Conservation (phyloP, 2,329 filamentous ascomycete genomes). For the Trichophyton schoenleinii region DNA sequence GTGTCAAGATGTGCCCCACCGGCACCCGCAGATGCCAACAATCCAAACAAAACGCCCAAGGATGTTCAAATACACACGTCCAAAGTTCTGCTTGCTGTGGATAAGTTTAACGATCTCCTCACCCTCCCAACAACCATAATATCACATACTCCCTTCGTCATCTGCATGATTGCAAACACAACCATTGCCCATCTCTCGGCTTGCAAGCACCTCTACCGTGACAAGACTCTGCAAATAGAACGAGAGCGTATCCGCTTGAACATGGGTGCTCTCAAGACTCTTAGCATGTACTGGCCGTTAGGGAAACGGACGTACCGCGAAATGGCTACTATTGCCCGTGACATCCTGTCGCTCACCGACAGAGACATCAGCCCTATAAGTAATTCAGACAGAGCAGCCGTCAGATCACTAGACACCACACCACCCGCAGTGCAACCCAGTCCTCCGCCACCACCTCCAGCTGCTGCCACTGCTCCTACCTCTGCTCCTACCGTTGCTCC, state of each 20-base stretch:
- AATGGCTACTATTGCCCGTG: slow-evolving; percentile 28
- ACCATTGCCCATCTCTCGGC: slow-evolving; percentile 48
- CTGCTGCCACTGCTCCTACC: background rate
- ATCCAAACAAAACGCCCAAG: slow-evolving; percentile 1
- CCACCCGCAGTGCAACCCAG: background rate
- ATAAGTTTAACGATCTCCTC: slow-evolving; percentile 27
- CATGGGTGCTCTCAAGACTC: slow-evolving; percentile 27
- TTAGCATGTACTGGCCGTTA: slow-evolving; percentile 27
- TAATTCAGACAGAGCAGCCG: background rate
- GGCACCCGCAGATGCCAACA: slow-evolving; percentile 10
- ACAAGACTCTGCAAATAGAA: slow-evolving; percentile 21
- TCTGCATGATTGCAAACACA: slow-evolving; percentile 31
- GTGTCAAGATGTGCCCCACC: slow-evolving; percentile 25
- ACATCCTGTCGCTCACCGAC: slow-evolving; percentile 17
- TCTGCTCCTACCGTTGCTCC: background rate
- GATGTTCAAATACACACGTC: slow-evolving; percentile 27
- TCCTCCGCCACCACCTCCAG: background rate
- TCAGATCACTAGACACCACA: background rate
- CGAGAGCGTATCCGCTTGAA: slow-evolving; percentile 30
- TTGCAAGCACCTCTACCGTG: slow-evolving; percentile 26
- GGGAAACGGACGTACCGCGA: slow-evolving; percentile 26
- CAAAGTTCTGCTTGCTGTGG: slow-evolving; percentile 25
- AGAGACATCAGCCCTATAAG: slow-evolving; percentile 5
- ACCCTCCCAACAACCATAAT: slow-evolving; percentile 25
- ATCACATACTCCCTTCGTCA: slow-evolving; percentile 29